Conservation (phyloP, 2,329 filamentous ascomycete genomes). For the Talaromyces sp. region DNA sequence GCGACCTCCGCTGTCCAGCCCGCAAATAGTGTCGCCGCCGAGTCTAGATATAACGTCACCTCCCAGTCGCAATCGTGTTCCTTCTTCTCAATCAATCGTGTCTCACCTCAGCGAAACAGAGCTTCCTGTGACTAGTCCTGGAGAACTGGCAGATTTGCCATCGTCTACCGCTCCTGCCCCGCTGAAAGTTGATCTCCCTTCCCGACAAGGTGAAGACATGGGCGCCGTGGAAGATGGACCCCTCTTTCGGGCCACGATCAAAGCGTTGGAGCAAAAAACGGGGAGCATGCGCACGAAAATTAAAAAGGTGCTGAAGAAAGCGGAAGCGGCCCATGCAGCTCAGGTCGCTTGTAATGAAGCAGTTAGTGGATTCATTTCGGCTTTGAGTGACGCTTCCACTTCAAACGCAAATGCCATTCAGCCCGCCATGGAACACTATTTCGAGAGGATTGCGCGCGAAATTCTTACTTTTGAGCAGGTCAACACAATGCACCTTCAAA, state of each 20-base stretch:
- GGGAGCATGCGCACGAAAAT: conserved; percentile 89
- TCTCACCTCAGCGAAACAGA: conserved; percentile 73
- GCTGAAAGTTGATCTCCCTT: conserved; percentile 82
- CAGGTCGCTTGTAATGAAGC: conserved; percentile 83
- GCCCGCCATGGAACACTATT: conserved; percentile 94
- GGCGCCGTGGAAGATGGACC: conserved; percentile 85
- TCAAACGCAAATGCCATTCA: conserved; percentile 97
- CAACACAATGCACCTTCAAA: conserved; percentile 79
- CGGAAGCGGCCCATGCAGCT: conserved; percentile 77
- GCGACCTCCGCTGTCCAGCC: conserved; percentile 33
- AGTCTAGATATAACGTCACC: conserved; percentile 62
- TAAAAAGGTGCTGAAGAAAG: conserved; percentile 91
- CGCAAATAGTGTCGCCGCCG: conserved; percentile 59
- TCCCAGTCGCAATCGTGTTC: conserved; percentile 70
- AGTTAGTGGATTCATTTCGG: conserved; percentile 73
- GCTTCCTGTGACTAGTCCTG: conserved; percentile 29
- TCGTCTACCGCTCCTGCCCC: conserved; percentile 26
- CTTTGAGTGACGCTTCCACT: conserved; percentile 76
- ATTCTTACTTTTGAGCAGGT: conserved; percentile 81
- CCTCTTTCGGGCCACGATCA: conserved; percentile 93
- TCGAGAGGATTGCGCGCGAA: conserved; percentile 90
- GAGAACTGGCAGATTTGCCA: conserved; percentile 23
- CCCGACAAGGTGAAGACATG: conserved; percentile 79
- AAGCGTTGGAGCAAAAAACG: conserved; percentile 92
- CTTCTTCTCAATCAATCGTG: conserved; percentile 81